These are phyloP conservation scores for Triangularia setosa DNA, from an alignment of 2,329 filamentous ascomycete species.

Conservation along the genomic window DNA sequence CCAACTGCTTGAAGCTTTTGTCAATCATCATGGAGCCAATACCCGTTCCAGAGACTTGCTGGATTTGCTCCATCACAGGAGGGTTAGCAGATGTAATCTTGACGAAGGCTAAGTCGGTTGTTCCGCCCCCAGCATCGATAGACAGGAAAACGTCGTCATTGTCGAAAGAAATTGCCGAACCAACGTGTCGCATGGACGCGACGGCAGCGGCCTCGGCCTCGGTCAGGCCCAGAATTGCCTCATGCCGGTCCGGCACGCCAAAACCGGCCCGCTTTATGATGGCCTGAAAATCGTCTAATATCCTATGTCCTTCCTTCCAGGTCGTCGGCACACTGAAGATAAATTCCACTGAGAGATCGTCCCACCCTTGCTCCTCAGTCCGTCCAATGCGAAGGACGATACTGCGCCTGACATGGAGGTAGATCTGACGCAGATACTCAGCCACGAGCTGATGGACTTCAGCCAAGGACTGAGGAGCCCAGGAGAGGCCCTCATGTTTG, in stretches of 20 bases:
- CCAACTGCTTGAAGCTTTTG: slow-evolving; percentile 37
- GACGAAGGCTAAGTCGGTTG: slow-evolving; percentile 40
- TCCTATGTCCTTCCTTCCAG: slow-evolving; percentile 47
- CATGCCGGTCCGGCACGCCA: slow-evolving; percentile 35
- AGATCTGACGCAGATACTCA: slow-evolving; percentile 48
- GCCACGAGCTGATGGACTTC: slow-evolving; percentile 45
- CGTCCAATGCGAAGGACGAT: slow-evolving; percentile 39
- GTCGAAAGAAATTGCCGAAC: neutral
- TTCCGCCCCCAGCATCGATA: slow-evolving; percentile 45
- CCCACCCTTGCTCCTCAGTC: slow-evolving; percentile 34
- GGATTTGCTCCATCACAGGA: slow-evolving; percentile 30
- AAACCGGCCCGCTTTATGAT: slow-evolving; percentile 48
- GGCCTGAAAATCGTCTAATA: slow-evolving; percentile 48
- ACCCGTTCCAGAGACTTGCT: slow-evolving; percentile 41
- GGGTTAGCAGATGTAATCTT: slow-evolving; percentile 28
- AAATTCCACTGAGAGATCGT: slow-evolving; percentile 45
- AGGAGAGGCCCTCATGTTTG: slow-evolving; percentile 38
- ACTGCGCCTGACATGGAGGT: slow-evolving; percentile 45
- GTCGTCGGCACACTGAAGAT: slow-evolving; percentile 57
- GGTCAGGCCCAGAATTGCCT: slow-evolving; percentile 41
- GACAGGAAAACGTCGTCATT: slow-evolving; percentile 36
- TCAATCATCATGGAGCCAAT: slow-evolving; percentile 47
- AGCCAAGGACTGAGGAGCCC: slow-evolving; percentile 37
- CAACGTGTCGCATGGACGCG: slow-evolving; percentile 29
- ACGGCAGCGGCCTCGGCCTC: slow-evolving; percentile 48